These are phyloP conservation scores for Botrytis fabae DNA, from an alignment of 2,329 filamentous ascomycete genomes.

Conservation along the genomic window DNA sequence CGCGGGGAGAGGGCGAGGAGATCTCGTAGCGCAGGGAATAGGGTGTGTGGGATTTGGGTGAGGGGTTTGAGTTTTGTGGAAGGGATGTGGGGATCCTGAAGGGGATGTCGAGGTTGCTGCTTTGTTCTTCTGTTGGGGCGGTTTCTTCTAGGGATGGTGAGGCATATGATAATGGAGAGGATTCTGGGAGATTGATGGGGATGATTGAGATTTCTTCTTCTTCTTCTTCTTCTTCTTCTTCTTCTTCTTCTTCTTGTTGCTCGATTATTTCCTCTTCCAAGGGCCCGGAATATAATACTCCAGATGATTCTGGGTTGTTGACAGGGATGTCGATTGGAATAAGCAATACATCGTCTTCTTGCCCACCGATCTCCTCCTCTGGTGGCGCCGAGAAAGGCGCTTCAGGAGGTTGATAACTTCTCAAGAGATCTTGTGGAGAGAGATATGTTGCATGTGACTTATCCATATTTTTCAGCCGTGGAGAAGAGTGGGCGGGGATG, in stretches of 20 bases:
- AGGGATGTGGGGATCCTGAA: no score
- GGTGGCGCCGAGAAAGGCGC: neutral
- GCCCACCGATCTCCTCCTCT: neutral
- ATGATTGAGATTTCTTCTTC: neutral
- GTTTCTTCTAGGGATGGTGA: neutral
- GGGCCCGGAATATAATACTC: accelerated
- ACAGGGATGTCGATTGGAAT: neutral
- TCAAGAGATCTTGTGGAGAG: neutral
- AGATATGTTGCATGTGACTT: neutral
- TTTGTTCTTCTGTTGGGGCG: neutral
- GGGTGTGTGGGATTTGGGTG: neutral
- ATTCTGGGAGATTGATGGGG: neutral
- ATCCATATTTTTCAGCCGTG: neutral
- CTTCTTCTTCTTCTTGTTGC: neutral
- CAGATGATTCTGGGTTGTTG: neutral
- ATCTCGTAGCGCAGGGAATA: neutral
- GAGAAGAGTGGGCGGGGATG: neutral
- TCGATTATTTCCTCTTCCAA: neutral
- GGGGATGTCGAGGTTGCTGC: no score
- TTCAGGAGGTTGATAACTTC: neutral
- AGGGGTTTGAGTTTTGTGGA: neutral
- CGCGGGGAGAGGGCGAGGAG: neutral
- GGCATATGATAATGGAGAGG: neutral
- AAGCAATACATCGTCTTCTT: neutral
- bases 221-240: neutral